Evolutionary conservation across 2,329 filamentous ascomycete species (phyloP).

Genomic region (Botrytis cinerea): DNA sequence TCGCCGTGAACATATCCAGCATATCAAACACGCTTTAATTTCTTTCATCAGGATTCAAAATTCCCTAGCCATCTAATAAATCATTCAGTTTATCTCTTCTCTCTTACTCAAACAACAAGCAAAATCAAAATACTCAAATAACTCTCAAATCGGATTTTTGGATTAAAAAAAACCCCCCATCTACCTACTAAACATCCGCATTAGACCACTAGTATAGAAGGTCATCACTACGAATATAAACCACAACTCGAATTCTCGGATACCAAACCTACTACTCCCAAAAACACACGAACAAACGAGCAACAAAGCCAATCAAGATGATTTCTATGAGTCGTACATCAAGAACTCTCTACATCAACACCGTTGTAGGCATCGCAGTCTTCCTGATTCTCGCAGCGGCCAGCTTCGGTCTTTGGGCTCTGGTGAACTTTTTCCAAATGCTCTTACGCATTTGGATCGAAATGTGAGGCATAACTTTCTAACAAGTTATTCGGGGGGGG

Average conservation of each 20-base stretch:
- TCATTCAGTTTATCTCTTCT: background rate
- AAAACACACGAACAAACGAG: background rate
- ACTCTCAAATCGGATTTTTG: background rate
- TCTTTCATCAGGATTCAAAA: background rate
- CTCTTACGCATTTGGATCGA: background rate
- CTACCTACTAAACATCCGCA: too few species aligned
- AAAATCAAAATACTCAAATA: background rate
- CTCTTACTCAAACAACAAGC: background rate
- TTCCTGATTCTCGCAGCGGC: background rate
- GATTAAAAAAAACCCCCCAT: too few species aligned
- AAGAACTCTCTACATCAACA: background rate
- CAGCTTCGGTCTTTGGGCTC: background rate
- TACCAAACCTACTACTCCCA: background rate
- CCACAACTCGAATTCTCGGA: background rate
- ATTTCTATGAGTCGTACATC: background rate
- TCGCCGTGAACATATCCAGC: background rate
- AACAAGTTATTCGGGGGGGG: accelerated
- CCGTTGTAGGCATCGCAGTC: background rate
- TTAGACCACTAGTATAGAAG: too few species aligned
- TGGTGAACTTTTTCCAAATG: background rate
- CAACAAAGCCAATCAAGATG: background rate
- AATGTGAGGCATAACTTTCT: background rate
- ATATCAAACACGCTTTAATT: background rate
- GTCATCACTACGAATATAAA: background rate
- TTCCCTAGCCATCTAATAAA: background rate